These are phyloP conservation scores for Plantago coronopus DNA, from an alignment of 305 asterid species.

Conservation along the genomic window DNA sequence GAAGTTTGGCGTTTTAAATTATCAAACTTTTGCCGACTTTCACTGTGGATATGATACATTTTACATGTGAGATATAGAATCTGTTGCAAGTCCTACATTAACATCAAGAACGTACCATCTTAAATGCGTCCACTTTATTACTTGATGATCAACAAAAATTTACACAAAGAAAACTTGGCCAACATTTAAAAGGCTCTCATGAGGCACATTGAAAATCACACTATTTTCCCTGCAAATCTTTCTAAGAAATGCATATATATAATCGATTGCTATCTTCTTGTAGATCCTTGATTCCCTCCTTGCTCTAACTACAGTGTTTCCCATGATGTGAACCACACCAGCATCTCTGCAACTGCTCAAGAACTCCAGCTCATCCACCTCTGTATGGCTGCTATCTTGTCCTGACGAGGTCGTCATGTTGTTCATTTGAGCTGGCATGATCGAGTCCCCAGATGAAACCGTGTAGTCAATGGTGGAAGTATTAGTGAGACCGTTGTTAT, in stretches of 20 bases:
- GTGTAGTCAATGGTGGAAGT: conserved; percentile 41
- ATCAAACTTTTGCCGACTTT: no score
- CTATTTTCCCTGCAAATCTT: conserved; percentile 99
- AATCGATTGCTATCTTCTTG: conserved; percentile 82
- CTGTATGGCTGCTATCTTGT: conserved; percentile 51
- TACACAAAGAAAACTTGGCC: conserved; percentile 89
- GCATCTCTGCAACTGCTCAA: conserved; percentile 72
- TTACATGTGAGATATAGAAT: no score
- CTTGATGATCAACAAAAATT: conserved; percentile 14
- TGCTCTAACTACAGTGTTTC: conserved; percentile 82
- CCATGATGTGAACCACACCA: conserved; percentile 95
- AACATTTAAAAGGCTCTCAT: conserved; percentile 90
- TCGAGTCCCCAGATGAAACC: conserved; percentile 64
- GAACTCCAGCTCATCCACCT: conserved; percentile 73
- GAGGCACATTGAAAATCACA: conserved; percentile 90
- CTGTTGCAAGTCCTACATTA: neutral
- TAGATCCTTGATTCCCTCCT: conserved; percentile 68
- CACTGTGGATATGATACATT: no score
- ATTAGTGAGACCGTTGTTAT: conserved; percentile 33
- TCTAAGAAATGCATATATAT: conserved; percentile 88
- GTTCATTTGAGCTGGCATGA: conserved; percentile 50
- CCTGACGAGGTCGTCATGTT: conserved; percentile 47
- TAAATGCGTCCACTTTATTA: conserved; percentile 15
- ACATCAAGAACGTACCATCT: neutral
- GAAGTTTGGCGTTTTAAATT: no score